Conservation (phyloP, 768 basidiomycete genomes). For the Coprinopsis cinerea region DNA sequence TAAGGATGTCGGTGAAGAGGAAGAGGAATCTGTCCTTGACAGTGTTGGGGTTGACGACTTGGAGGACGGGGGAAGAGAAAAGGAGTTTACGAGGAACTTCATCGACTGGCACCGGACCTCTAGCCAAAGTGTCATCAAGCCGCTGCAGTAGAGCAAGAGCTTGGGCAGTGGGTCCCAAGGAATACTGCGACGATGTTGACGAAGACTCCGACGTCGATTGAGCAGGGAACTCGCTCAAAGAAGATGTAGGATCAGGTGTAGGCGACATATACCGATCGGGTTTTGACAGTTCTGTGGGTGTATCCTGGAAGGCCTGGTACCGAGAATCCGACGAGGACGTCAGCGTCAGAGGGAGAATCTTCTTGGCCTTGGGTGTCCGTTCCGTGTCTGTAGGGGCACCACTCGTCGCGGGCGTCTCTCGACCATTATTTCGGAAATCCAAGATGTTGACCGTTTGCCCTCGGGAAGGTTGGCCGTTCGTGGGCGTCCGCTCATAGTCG, state of each 20-base stretch:
- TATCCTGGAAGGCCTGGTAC: constrained; percentile 19
- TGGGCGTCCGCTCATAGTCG: constrained; percentile 63
- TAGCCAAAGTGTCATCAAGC: constrained; percentile 64
- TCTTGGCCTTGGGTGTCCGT: constrained; percentile 36
- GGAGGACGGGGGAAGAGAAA: constrained; percentile 80
- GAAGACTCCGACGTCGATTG: constrained; percentile 68
- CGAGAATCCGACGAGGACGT: constrained; percentile 14
- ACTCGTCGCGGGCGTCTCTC: constrained; percentile 15
- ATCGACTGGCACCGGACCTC: constrained; percentile 64
- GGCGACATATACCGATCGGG: constrained; percentile 54
- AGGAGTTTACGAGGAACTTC: constrained; percentile 84
- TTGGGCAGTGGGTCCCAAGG: constrained; percentile 36
- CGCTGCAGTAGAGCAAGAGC: constrained; percentile 57
- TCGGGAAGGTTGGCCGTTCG: constrained; percentile 25
- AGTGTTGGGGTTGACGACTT: constrained; percentile 90
- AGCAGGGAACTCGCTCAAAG: constrained; percentile 63
- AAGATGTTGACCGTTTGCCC: constrained; percentile 7
- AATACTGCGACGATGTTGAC: constrained; percentile 65
- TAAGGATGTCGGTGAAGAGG: constrained; percentile 92
- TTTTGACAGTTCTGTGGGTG: constrained; percentile 35
- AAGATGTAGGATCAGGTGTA: constrained; percentile 77
- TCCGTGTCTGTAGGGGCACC: constrained; percentile 27
- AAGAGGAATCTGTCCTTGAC: constrained; percentile 96
- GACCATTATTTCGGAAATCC: constrained; percentile 2
- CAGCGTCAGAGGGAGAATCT: constrained; percentile 27